Evolutionary conservation across 2,329 filamentous ascomycete genomes (phyloP).

Genomic region (Colletotrichum sp.): DNA sequence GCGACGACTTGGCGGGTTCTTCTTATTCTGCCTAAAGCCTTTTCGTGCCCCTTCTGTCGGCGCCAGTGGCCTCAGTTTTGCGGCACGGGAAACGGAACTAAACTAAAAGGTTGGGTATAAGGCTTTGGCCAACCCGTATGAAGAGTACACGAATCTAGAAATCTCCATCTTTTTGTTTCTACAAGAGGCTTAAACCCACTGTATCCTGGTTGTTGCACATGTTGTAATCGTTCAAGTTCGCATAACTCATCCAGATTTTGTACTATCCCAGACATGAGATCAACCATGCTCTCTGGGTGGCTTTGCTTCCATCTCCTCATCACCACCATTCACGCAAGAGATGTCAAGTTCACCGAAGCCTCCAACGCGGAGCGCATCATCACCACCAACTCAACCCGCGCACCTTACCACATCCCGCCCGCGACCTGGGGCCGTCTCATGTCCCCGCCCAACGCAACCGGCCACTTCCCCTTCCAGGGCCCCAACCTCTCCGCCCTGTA

Average conservation of each 20-base stretch:
- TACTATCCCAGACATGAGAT: neutral
- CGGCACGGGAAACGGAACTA: too few relatives aligned
- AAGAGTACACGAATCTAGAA: rapidly evolving
- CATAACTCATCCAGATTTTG: rapidly evolving
- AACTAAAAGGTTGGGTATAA: neutral
- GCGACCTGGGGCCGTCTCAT: neutral
- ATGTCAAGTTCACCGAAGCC: neutral
- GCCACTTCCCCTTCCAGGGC: neutral
- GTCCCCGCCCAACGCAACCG: neutral
- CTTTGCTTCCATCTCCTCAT: neutral
- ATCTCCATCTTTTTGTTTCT: rapidly evolving
- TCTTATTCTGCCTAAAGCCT: neutral
- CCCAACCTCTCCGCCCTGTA: neutral
- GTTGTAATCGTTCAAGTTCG: too few relatives aligned
- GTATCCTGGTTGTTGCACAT: too few relatives aligned
- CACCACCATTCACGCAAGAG: neutral
- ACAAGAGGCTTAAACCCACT: rapidly evolving
- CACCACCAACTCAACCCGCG: neutral
- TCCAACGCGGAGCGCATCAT: neutral
- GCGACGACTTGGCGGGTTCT: neutral
- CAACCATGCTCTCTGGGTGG: rapidly evolving
- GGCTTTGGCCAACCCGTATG: too few relatives aligned
- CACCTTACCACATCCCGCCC: neutral
- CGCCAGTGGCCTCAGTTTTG: too few relatives aligned
- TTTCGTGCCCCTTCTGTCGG: too few relatives aligned